A percentile compares a stretch with the other conserved stretches of the same genome.
phyloP scores from a whole-genome alignment of 257 asterid genomes.

The Leonotis leonurus region DNA sequence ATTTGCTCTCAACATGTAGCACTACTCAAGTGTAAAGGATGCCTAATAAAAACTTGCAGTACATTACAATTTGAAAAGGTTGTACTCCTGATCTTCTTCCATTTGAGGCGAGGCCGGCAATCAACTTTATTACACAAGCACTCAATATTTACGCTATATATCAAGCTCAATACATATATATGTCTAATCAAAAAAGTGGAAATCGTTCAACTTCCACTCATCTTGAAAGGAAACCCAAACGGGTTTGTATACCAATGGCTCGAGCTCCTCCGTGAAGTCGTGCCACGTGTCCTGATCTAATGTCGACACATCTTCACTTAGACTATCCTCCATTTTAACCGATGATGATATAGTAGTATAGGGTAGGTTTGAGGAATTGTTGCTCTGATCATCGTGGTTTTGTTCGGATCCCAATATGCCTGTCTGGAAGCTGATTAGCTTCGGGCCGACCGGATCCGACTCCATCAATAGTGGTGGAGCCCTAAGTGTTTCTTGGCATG shows the following conservation, averaged over 20 bases:
- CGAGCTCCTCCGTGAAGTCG: conserved; percentile 15
- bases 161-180: background rate
- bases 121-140: background rate
- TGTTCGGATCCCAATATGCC: background rate
- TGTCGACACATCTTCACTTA: conserved; percentile 20
- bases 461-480: conserved; percentile 18
- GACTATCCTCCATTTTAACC: conserved; percentile 15
- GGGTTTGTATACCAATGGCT: conserved; percentile 16
- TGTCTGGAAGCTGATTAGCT: conserved; percentile 34
- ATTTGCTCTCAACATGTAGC: too few species aligned
- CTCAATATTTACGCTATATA: too few species aligned
- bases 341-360: background rate
- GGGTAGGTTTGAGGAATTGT: background rate
- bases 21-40: too few species aligned
- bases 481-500: conserved; percentile 28
- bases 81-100: too few species aligned
- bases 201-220: conserved; percentile 24
- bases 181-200: background rate
- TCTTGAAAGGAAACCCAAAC: conserved; percentile 7
- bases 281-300: conserved; percentile 35
- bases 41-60: background rate
- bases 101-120: background rate
- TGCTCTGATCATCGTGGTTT: background rate
- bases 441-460: conserved; percentile 20
- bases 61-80: background rate